Conservation (phyloP, 805 yeast species). For the Wickerhamomyces sydowiorum region DNA sequence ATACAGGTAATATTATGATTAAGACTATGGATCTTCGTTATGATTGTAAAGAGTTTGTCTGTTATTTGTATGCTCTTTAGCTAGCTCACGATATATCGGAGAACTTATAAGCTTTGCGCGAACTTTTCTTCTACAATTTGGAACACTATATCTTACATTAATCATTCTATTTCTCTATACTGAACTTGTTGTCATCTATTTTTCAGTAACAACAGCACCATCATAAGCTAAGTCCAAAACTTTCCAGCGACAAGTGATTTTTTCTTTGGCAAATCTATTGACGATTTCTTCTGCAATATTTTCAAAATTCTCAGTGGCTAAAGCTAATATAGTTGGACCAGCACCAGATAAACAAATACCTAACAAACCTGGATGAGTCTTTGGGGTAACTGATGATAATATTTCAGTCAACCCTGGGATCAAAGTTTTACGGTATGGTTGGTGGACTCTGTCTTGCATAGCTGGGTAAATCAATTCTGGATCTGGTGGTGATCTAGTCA, state of each 20-base stretch:
- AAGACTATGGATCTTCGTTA: no score
- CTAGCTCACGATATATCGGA: no score
- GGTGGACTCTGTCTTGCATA: conserved; percentile 96
- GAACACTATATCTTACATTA: not conserved
- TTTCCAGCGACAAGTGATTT: conserved; percentile 75
- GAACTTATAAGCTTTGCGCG: no score
- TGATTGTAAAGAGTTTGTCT: no score
- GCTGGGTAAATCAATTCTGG: conserved; percentile 83
- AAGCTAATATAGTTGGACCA: conserved; percentile 92
- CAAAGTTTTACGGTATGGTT: conserved; percentile 89
- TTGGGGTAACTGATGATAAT: conserved; percentile 73
- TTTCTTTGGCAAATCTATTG: conserved; percentile 56
- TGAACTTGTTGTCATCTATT: no score
- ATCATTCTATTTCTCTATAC: not conserved
- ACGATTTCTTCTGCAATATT: conserved; percentile 75
- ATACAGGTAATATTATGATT: no score
- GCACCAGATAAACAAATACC: conserved; percentile 98
- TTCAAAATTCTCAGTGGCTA: conserved; percentile 87
- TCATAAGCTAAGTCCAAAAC: conserved; percentile 81
- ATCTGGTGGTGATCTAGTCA: conserved; percentile 79
- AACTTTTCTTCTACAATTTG: no score
- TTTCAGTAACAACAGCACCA: conserved; percentile 62
- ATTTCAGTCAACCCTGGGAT: conserved; percentile 90
- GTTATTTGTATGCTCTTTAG: no score
- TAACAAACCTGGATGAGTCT: conserved; percentile 73